Percentiles rank a stretch among this genome's conserved stretches.
Evolutionary conservation across 139 green algal species (phyloP).

Genomic region (Chlorella vulgaris): DNA sequence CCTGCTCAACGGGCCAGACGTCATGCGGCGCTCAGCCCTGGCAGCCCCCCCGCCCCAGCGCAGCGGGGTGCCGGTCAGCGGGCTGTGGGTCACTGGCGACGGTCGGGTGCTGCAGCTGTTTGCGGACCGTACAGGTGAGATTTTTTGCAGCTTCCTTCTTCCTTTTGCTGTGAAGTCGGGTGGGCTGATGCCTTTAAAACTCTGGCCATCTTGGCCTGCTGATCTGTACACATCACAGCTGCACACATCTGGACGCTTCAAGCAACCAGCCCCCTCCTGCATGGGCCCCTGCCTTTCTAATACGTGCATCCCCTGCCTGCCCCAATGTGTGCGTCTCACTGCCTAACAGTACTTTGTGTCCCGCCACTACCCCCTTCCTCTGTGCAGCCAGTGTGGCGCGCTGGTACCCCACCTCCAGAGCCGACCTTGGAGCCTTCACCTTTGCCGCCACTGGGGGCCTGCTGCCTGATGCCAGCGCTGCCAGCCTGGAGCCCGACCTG

Average conservation of each 20-base stretch:
- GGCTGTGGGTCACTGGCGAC: conserved; percentile 40
- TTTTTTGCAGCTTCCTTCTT: background rate
- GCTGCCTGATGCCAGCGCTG: conserved; percentile 25
- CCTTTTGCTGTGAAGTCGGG: no score
- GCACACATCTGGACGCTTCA: background rate
- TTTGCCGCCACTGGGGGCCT: conserved; percentile 31
- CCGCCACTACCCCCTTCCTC: no score
- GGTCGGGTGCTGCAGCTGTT: conserved; percentile 41
- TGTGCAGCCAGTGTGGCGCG: background rate
- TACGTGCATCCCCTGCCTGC: no score
- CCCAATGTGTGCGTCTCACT: no score
- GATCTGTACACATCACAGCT: background rate
- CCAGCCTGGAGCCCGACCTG: conserved; percentile 43
- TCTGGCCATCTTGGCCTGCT: no score
- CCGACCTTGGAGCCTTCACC: conserved; percentile 46
- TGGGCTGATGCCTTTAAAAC: no score
- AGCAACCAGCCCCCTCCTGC: no score
- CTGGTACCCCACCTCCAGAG: conserved; percentile 21
- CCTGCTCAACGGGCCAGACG: conserved; percentile 53
- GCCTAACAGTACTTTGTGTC: no score
- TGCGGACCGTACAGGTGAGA: conserved; percentile 34
- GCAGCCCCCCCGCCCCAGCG: conserved; percentile 27
- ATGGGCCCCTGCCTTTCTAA: no score
- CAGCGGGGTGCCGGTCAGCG: conserved; percentile 34
- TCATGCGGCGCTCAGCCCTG: conserved; percentile 37